These are phyloP conservation scores for Rhododendron vialii DNA, from an alignment of 148 eudicot genomes.

Conservation along the genomic window DNA sequence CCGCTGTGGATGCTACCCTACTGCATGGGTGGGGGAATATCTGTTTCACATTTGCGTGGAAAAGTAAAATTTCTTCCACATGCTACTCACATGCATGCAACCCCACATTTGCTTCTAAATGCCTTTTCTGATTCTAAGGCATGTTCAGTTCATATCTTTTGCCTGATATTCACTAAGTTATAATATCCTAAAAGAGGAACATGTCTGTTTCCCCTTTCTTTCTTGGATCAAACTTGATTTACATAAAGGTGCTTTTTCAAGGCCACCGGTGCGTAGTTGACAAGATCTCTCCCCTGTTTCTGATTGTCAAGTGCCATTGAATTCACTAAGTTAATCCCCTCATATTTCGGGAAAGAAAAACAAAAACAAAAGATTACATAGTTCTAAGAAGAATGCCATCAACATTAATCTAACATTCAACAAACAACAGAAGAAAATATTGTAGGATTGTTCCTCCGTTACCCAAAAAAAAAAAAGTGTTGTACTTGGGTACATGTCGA, in stretches of 20 bases:
- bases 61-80: constrained; percentile 9
- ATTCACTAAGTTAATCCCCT: not conserved
- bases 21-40: not conserved
- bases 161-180: not conserved
- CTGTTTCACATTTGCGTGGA: not conserved
- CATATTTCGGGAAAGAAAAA: too few relatives aligned
- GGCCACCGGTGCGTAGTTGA: not conserved
- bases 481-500: too few relatives aligned
- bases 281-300: constrained; percentile 7
- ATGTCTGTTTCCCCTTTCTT: not conserved
- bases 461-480: too few relatives aligned
- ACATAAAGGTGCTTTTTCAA: not conserved
- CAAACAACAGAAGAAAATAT: too few relatives aligned
- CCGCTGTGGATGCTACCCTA: too few relatives aligned
- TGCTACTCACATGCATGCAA: constrained; percentile 12
- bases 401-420: not conserved
- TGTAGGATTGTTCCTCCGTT: too few relatives aligned
- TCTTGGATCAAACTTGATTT: not conserved
- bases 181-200: not conserved
- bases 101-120: constrained; percentile 9
- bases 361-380: not conserved
- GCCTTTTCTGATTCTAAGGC: not conserved
- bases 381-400: not conserved
- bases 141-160: not conserved
- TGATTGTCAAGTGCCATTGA: not conserved